phyloP scores from a whole-genome alignment of 1,284 basidiomycete genomes.

The Fomes fomentarius region DNA sequence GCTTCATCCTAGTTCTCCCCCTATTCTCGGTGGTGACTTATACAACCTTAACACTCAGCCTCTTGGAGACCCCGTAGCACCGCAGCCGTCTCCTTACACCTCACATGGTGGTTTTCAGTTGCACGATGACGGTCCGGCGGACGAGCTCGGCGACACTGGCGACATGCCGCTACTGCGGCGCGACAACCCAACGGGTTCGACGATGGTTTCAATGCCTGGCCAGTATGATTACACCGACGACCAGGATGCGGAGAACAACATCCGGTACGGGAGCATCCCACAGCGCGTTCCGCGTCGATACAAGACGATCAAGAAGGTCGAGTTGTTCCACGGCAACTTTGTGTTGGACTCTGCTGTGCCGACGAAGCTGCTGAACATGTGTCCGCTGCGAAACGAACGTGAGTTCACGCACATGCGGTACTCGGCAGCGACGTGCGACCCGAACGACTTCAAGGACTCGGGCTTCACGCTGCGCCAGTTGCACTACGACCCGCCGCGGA shows the following conservation, averaged over 20 bases:
- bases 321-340: constrained; percentile 91
- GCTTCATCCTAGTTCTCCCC: constrained; percentile 10
- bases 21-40: constrained; percentile 10
- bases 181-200: constrained; percentile 36
- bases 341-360: constrained; percentile 89
- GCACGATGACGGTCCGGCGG: constrained; percentile 45
- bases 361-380: constrained; percentile 82
- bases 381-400: constrained; percentile 72
- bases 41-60: constrained; percentile 18
- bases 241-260: constrained; percentile 55
- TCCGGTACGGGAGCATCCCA: constrained; percentile 84
- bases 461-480: constrained; percentile 83
- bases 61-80: constrained; percentile 26
- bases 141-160: constrained; percentile 50
- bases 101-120: constrained; percentile 29
- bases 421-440: constrained; percentile 91
- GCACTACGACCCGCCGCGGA: constrained; percentile 82
- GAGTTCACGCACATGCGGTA: constrained; percentile 97
- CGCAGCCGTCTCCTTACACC: constrained; percentile 26
- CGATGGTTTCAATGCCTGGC: constrained; percentile 43
- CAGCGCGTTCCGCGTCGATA: constrained; percentile 84
- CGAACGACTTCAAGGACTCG: constrained; percentile 82
- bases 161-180: constrained; percentile 68
- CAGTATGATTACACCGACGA: constrained; percentile 44
- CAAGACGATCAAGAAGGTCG: constrained; percentile 90